phyloP scores from a whole-genome alignment of 768 basidiomycete genomes.

The Lentinula sp. region DNA sequence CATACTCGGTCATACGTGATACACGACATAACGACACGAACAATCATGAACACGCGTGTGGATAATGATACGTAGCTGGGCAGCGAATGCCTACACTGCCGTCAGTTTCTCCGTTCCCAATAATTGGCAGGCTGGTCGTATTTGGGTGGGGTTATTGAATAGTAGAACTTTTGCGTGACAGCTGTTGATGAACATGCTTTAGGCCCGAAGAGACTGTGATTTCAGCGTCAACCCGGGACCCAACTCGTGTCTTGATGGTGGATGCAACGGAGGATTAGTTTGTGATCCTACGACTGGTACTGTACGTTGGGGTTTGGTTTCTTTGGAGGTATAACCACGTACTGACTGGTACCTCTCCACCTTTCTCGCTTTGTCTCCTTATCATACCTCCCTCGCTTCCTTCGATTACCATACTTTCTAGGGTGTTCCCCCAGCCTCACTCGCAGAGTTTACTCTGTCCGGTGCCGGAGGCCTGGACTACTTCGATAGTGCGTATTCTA shows the following conservation, averaged over 20 bases:
- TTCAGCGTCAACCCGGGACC: constrained; percentile 47
- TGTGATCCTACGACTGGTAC: constrained; percentile 51
- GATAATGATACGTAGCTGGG: constrained; percentile 16
- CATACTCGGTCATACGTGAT: too few species aligned
- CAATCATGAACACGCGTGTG: not conserved
- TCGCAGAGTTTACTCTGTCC: constrained; percentile 42
- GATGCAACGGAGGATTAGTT: constrained; percentile 58
- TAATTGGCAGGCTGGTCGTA: constrained; percentile 36
- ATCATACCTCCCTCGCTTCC: not conserved
- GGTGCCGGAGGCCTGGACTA: constrained; percentile 22
- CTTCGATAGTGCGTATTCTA: constrained; percentile 26
- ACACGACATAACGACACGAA: not conserved
- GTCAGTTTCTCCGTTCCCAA: constrained; percentile 42
- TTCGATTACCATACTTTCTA: not conserved
- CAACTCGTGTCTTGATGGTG: constrained; percentile 60
- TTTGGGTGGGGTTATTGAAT: constrained; percentile 28
- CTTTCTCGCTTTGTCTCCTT: too few species aligned
- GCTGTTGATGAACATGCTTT: constrained; percentile 6
- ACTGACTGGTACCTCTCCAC: too few species aligned
- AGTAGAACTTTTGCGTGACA: too few species aligned
- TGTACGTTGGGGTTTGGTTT: constrained; percentile 17
- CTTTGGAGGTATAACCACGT: too few species aligned
- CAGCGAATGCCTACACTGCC: constrained; percentile 6
- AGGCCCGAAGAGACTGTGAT: constrained; percentile 63
- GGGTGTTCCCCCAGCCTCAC: constrained; percentile 40